Evolutionary conservation across 2,329 filamentous ascomycete species (phyloP).

Genomic region (Dactylellina haptotyla): DNA sequence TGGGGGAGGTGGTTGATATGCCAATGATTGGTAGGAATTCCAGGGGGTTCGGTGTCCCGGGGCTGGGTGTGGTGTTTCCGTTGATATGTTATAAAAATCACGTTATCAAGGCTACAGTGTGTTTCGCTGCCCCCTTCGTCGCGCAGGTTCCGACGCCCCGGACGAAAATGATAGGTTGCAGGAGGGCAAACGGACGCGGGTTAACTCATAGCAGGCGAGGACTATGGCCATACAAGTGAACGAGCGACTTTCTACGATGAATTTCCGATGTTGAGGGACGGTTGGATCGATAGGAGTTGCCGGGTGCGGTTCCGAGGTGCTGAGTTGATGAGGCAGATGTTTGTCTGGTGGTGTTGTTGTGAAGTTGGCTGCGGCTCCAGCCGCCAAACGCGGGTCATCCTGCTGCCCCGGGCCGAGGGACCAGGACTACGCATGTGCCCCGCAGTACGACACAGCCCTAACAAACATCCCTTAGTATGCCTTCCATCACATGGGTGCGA

Average conservation of each 20-base stretch:
- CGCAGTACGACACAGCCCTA: constrained; percentile 25
- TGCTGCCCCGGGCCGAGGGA: constrained; percentile 27
- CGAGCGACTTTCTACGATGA: constrained; percentile 47
- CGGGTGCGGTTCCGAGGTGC: constrained; percentile 27
- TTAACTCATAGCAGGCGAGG: constrained; percentile 52
- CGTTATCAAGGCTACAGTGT: constrained; percentile 35
- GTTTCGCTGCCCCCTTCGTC: constrained; percentile 28
- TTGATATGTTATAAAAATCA: constrained; percentile 28
- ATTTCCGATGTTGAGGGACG: constrained; percentile 20
- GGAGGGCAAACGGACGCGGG: constrained; percentile 21
- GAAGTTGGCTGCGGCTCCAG: constrained; percentile 49
- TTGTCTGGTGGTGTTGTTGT: constrained; percentile 51
- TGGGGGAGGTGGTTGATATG: neutral
- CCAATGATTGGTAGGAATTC: neutral
- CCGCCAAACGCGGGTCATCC: constrained; percentile 53
- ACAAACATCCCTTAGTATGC: neutral
- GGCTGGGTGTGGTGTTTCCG: neutral
- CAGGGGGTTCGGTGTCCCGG: neutral
- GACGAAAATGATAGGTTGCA: constrained; percentile 23
- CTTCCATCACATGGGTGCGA: constrained; percentile 24
- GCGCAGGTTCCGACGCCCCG: constrained; percentile 48
- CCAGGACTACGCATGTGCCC: constrained; percentile 9
- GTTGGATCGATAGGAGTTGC: constrained; percentile 49
- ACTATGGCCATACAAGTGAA: constrained; percentile 29
- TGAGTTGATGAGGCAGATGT: constrained; percentile 55